Conservation (phyloP, 106 monocot species). For the Dendrobium officinale region DNA sequence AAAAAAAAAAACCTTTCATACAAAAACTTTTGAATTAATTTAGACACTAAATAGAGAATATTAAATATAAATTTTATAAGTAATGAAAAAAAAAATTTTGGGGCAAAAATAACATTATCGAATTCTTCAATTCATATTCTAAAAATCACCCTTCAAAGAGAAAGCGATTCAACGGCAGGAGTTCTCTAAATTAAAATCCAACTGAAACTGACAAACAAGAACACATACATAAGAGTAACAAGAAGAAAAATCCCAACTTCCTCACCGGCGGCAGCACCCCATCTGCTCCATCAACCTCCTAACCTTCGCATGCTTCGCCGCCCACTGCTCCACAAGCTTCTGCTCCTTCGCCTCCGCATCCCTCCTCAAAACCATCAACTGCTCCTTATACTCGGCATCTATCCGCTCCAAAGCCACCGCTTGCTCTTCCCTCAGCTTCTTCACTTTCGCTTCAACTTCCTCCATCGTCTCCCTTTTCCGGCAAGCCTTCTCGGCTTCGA, state of each 20-base stretch:
- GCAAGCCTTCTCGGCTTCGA: constrained; percentile 71
- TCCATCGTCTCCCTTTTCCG: constrained; percentile 68
- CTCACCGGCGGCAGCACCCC: constrained; percentile 5
- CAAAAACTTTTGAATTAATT: too few species aligned
- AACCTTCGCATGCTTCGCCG: constrained; percentile 49
- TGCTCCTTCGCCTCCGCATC: constrained; percentile 80
- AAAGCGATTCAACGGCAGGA: too few species aligned
- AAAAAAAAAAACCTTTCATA: too few species aligned
- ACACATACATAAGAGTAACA: too few species aligned
- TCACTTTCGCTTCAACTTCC: constrained; percentile 71
- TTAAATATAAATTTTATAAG: too few species aligned
- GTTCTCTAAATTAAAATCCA: too few species aligned
- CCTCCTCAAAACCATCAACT: constrained; percentile 40
- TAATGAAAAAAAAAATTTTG: too few species aligned
- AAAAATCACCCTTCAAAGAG: too few species aligned
- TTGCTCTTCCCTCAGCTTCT: constrained; percentile 56
- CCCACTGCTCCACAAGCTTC: constrained; percentile 89
- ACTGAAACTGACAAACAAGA: too few species aligned
- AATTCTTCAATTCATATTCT: too few species aligned
- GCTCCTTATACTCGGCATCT: constrained; percentile 66
- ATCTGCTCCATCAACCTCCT: constrained; percentile 57
- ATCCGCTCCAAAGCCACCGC: constrained; percentile 50
- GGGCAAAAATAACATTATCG: too few species aligned
- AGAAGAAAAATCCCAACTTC: neutral
- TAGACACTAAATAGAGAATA: too few species aligned